A percentile compares a stretch with the other conserved stretches of the same genome.
Evolutionary conservation across 306 rosid species (phyloP).

Genomic region (Quercus engelmannii): DNA sequence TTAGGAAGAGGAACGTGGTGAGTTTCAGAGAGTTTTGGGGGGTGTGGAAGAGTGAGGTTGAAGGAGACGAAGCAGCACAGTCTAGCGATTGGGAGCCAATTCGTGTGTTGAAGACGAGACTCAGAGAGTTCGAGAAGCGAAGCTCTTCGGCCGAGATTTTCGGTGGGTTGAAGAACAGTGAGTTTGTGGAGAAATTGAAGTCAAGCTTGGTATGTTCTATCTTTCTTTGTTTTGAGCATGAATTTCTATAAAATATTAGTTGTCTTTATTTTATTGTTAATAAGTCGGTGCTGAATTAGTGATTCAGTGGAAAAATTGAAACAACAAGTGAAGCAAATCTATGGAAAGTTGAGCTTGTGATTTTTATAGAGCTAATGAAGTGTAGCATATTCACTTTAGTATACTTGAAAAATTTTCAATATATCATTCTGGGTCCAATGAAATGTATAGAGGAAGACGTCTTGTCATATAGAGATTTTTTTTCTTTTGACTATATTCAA

Average conservation of each 20-base stretch:
- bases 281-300: neutral
- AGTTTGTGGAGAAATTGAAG: constrained; percentile 84
- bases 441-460: too few species aligned
- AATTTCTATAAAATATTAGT: too few species aligned
- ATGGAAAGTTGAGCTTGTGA: neutral
- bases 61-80: constrained; percentile 35
- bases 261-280: neutral
- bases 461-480: too few species aligned
- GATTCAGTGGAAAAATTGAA: neutral
- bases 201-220: constrained; percentile 62
- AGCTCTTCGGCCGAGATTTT: constrained; percentile 63
- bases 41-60: constrained; percentile 64
- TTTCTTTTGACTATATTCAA: too few species aligned
- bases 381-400: neutral
- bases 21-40: constrained; percentile 77
- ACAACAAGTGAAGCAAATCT: neutral
- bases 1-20: constrained; percentile 39
- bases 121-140: constrained; percentile 81
- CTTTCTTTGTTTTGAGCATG: neutral
- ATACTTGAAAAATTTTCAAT: neutral
- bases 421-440: too few species aligned
- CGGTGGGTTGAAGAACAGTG: constrained; percentile 70
- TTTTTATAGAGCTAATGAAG: neutral
- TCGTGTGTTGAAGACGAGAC: constrained; percentile 71
- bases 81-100: constrained; percentile 86